These are phyloP conservation scores for Amphibolis antarctica DNA, from an alignment of 106 monocot species.

Conservation along the genomic window DNA sequence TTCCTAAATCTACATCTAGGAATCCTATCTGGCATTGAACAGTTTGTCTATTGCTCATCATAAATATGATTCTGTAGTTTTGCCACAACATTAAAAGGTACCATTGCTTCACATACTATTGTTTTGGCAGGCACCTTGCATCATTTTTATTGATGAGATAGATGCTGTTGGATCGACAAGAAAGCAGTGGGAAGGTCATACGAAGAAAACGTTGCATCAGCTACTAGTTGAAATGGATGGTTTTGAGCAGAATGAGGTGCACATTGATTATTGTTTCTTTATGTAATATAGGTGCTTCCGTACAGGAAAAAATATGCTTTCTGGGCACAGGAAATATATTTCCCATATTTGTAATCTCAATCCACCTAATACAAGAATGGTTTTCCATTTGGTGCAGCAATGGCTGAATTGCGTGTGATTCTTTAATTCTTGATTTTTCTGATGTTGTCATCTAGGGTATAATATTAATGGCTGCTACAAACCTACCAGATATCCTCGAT, in stretches of 20 bases:
- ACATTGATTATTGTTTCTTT: neutral
- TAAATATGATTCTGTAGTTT: neutral
- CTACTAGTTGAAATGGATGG: conserved; percentile 99
- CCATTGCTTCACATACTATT: neutral
- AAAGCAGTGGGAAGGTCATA: conserved; percentile 99
- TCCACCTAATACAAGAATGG: too few species aligned
- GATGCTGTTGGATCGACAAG: conserved; percentile 97
- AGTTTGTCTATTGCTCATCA: neutral
- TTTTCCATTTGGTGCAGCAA: neutral
- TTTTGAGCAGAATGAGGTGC: conserved; percentile 99
- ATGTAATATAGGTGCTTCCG: too few species aligned
- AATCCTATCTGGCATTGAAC: too few species aligned
- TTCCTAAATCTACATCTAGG: too few species aligned
- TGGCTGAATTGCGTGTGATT: neutral
- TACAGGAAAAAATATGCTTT: too few species aligned
- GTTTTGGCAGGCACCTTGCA: conserved; percentile 79
- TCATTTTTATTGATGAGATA: conserved; percentile 99
- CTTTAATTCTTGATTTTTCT: neutral
- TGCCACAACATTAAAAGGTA: neutral
- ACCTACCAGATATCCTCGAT: conserved; percentile 98
- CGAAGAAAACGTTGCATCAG: conserved; percentile 97
- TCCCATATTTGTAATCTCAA: too few species aligned
- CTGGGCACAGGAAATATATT: too few species aligned
- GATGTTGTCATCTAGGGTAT: conserved; percentile 50
- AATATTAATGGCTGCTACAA: conserved; percentile 98